These are phyloP conservation scores for Spergularia marina DNA, from an alignment of 148 eudicot species.

Conservation along the genomic window DNA sequence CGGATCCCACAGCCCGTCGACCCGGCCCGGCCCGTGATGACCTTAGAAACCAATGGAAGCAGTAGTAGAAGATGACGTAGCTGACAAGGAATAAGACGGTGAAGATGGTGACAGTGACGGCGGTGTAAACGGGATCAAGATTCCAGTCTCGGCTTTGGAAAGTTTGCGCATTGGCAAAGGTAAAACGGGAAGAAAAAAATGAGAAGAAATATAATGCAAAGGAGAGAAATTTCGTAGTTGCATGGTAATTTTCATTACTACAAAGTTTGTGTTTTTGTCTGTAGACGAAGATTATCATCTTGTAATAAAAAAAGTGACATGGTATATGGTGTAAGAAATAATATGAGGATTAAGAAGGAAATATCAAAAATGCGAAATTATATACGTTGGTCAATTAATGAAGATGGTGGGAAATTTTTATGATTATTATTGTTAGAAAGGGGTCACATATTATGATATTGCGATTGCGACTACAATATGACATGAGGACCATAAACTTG, in stretches of 20 bases:
- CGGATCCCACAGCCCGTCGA: background rate
- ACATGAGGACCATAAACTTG: no score
- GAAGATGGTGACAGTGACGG: conserved; percentile 12
- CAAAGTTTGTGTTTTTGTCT: background rate
- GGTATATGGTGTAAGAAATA: background rate
- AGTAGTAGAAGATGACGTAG: conserved; percentile 4
- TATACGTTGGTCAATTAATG: no score
- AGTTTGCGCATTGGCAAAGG: conserved; percentile 9
- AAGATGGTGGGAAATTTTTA: no score
- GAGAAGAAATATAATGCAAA: background rate
- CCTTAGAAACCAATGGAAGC: background rate
- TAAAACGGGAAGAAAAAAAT: background rate
- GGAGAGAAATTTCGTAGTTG: background rate
- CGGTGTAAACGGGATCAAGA: conserved; percentile 13
- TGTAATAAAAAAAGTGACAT: background rate
- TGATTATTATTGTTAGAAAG: no score
- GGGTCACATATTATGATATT: no score
- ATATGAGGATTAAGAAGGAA: background rate
- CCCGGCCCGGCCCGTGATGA: background rate
- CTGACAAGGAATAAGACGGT: conserved; percentile 1
- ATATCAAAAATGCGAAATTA: background rate
- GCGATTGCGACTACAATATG: no score
- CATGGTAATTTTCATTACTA: background rate
- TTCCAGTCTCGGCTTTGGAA: background rate
- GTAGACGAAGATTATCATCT: background rate